A percentile compares a stretch with the other conserved stretches of the same genome.
Conservation (phyloP, 75 land plant species). For the Pseudotsuga menziesii region DNA sequence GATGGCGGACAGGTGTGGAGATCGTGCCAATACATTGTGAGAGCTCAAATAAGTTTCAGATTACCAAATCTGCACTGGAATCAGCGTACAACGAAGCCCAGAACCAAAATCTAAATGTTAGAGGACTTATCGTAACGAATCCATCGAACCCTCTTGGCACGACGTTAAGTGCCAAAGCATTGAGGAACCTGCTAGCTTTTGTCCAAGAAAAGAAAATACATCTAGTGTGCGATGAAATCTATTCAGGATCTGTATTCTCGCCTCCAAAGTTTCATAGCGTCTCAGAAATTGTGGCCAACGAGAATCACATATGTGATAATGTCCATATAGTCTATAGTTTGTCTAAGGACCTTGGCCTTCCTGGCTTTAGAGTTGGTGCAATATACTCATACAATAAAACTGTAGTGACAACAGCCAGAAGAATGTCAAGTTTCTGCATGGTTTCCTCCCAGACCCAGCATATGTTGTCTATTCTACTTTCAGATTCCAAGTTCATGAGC, state of each 20-base stretch:
- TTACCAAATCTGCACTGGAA: conserved; percentile 55
- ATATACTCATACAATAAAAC: conserved; percentile 47
- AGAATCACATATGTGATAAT: neutral
- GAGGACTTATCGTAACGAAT: conserved; percentile 39
- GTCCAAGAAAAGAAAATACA: conserved; percentile 33
- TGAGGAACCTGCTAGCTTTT: conserved; percentile 33
- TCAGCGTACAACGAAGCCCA: conserved; percentile 34
- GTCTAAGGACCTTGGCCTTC: conserved; percentile 61
- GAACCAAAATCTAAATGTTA: conserved; percentile 23
- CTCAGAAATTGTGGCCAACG: conserved; percentile 24
- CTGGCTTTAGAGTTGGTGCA: conserved; percentile 56
- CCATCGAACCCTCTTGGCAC: conserved; percentile 57
- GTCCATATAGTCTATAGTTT: conserved; percentile 44
- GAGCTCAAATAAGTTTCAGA: conserved; percentile 15
- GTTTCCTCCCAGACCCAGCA: conserved; percentile 46
- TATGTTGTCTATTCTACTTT: conserved; percentile 29
- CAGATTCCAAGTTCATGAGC: conserved; percentile 32
- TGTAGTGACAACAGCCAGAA: conserved; percentile 31
- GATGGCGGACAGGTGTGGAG: conserved; percentile 46
- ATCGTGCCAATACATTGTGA: conserved; percentile 60
- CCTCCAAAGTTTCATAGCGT: conserved; percentile 28
- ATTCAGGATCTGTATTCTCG: conserved; percentile 41
- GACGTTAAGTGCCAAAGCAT: conserved; percentile 13
- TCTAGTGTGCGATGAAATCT: conserved; percentile 53
- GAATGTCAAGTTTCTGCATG: conserved; percentile 44